Conservation (phyloP, 306 rosid species). For the Acacia crassicarpa region DNA sequence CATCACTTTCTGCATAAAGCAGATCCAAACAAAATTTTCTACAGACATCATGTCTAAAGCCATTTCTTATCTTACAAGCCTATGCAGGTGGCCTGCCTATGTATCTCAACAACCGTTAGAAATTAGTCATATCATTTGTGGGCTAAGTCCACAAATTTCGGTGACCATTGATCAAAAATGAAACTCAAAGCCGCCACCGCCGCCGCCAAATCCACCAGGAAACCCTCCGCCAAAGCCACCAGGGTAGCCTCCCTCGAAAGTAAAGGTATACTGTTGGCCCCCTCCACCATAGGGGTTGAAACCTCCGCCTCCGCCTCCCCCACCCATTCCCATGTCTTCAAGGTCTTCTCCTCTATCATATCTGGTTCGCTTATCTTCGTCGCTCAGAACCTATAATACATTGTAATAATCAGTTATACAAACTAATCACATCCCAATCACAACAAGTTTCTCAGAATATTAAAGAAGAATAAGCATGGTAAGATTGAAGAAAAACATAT, state of each 20-base stretch:
- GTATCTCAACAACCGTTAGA: conserved; percentile 28
- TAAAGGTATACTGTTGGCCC: conserved; percentile 72
- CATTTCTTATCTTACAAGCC: conserved; percentile 25
- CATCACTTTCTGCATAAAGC: neutral
- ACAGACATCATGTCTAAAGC: neutral
- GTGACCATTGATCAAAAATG: conserved; percentile 46
- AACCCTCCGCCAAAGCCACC: conserved; percentile 70
- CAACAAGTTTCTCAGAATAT: neutral
- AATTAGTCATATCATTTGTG: conserved; percentile 25
- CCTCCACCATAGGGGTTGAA: conserved; percentile 91
- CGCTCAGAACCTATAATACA: conserved; percentile 70
- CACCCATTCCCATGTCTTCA: conserved; percentile 81
- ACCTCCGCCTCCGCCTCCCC: conserved; percentile 63
- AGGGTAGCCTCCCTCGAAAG: conserved; percentile 68
- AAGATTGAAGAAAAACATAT: neutral
- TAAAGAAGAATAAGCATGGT: neutral
- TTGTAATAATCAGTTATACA: conserved; percentile 25
- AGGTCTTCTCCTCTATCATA: conserved; percentile 96
- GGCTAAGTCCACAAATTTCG: conserved; percentile 1
- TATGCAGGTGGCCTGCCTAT: conserved; percentile 20
- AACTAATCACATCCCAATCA: conserved; percentile 7
- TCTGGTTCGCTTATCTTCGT: conserved; percentile 89
- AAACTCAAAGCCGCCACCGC: conserved; percentile 50
- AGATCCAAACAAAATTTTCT: conserved; percentile 11
- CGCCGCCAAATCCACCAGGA: conserved; percentile 58